phyloP scores from a whole-genome alignment of 345 rosid species.

The Populus tremula region DNA sequence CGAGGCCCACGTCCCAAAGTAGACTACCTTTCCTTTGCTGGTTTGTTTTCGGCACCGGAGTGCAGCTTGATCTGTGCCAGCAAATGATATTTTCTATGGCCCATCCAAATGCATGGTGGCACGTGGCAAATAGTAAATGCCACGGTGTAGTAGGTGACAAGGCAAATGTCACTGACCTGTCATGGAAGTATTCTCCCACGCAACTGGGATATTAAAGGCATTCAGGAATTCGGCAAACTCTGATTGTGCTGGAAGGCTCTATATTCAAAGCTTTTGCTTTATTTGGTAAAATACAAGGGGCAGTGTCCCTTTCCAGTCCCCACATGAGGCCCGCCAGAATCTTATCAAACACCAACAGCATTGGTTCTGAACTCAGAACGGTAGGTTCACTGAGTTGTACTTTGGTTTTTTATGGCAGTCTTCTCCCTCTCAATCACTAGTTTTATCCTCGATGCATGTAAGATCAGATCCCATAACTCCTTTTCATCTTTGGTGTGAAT shows the following conservation, averaged over 20 bases:
- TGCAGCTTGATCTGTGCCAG: not conserved
- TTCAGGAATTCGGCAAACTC: not conserved
- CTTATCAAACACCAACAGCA: not conserved
- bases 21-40: not conserved
- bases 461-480: no score
- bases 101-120: no score
- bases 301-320: not conserved
- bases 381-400: not conserved
- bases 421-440: no score
- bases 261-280: not conserved
- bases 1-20: not conserved
- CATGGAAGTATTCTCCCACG: not conserved
- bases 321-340: not conserved
- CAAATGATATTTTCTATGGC: no score
- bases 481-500: no score
- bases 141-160: not conserved
- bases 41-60: not conserved
- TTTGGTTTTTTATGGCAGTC: no score
- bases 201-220: not conserved
- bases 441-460: no score
- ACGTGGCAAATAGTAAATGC: no score
- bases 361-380: not conserved
- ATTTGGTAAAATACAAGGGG: not conserved
- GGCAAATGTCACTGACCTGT: not conserved
- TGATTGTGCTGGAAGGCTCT: not conserved